Percentiles rank a stretch among this genome's conserved stretches.
Conservation (phyloP, 2,329 filamentous ascomycete genomes). For the Fusarium sp. region DNA sequence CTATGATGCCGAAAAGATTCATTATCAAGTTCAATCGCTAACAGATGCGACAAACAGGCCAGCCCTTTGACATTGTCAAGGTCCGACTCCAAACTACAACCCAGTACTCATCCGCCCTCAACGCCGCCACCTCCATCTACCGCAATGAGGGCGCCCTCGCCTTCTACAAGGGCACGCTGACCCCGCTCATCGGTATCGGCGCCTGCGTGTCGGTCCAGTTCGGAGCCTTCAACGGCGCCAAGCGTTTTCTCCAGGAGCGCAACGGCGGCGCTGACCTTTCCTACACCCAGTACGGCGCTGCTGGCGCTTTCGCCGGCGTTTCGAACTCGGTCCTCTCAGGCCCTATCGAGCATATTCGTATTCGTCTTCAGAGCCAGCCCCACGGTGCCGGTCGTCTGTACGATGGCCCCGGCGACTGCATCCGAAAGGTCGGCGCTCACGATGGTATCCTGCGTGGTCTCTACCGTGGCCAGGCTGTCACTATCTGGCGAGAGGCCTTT, state of each 20-base stretch:
- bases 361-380: slow-evolving; percentile 94
- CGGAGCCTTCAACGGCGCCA: slow-evolving; percentile 93
- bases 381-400: slow-evolving; percentile 86
- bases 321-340: slow-evolving; percentile 89
- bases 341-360: slow-evolving; percentile 97
- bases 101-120: slow-evolving; percentile 81
- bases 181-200: slow-evolving; percentile 93
- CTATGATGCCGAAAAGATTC: slow-evolving; percentile 11
- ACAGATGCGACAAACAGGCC: slow-evolving; percentile 57
- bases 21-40: slow-evolving; percentile 1
- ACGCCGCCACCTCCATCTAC: slow-evolving; percentile 86
- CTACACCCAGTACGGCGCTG: slow-evolving; percentile 88
- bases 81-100: slow-evolving; percentile 92
- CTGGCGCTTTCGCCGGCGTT: slow-evolving; percentile 92
- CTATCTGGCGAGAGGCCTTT: slow-evolving; percentile 87
- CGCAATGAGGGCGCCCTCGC: slow-evolving; percentile 87
- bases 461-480: slow-evolving; percentile 90
- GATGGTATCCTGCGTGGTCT: slow-evolving; percentile 76
- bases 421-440: slow-evolving; percentile 78
- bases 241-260: slow-evolving; percentile 82
- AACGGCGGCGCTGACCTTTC: slow-evolving; percentile 74
- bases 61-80: slow-evolving; percentile 93
- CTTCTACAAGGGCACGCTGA: slow-evolving; percentile 99
- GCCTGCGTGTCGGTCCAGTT: slow-evolving; percentile 99
- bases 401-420: slow-evolving; percentile 86